These are phyloP conservation scores for Kwoniella shivajii DNA, from an alignment of 1,284 basidiomycete genomes.

Conservation along the genomic window DNA sequence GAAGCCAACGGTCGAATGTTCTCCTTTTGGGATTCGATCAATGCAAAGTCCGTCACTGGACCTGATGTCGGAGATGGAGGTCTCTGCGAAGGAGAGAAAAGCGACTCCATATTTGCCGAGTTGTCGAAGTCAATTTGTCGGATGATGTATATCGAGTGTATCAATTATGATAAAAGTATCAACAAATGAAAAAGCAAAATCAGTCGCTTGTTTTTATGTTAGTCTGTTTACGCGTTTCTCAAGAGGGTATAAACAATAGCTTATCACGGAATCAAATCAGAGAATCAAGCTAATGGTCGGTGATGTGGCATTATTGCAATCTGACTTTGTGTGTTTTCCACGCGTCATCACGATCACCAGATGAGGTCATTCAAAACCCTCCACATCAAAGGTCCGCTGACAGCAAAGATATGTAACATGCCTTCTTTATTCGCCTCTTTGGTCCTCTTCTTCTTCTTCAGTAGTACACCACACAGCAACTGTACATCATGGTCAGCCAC, in stretches of 20 bases:
- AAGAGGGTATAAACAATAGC: conserved; percentile 1
- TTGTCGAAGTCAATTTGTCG: background rate
- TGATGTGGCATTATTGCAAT: conserved; percentile 5
- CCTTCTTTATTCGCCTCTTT: background rate
- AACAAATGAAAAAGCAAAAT: conserved; percentile 15
- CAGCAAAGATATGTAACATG: background rate
- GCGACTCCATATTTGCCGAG: conserved; percentile 15
- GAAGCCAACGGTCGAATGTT: conserved; percentile 62
- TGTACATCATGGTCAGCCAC: background rate
- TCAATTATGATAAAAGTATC: background rate
- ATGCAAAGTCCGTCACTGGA: conserved; percentile 54
- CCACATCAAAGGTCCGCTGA: conserved; percentile 13
- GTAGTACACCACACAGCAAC: background rate
- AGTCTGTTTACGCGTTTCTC: background rate
- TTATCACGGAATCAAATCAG: conserved; percentile 5
- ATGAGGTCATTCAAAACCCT: background rate
- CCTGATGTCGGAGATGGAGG: conserved; percentile 15
- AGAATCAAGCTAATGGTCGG: background rate
- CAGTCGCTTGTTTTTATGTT: conserved; percentile 13
- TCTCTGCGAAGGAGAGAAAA: conserved; percentile 21
- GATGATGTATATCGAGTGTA: background rate
- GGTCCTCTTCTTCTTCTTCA: background rate
- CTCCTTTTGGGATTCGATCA: conserved; percentile 62
- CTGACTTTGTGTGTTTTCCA: conserved; percentile 3
- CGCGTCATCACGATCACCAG: background rate